A percentile compares a stretch with the other conserved stretches of the same genome.
Evolutionary conservation across 169 alveolate species (phyloP).

Genomic region (Eimeria mitis): DNA sequence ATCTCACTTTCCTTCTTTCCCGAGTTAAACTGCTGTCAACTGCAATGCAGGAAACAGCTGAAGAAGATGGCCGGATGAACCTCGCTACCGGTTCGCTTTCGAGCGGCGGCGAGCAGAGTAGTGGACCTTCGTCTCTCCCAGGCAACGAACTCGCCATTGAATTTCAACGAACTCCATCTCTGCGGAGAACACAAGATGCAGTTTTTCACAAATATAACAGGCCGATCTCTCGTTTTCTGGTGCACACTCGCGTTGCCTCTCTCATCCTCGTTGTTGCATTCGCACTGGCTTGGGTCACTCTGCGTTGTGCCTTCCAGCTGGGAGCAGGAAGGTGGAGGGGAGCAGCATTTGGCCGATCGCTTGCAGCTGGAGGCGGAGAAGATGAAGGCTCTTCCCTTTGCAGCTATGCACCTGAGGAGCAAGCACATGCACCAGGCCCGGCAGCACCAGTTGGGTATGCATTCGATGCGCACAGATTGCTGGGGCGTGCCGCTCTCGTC

Average conservation of each 20-base stretch:
- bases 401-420: not conserved
- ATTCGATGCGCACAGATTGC: not conserved
- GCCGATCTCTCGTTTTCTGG: not conserved
- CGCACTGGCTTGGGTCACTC: not conserved
- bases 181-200: not conserved
- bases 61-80: not conserved
- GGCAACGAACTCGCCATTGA: not conserved
- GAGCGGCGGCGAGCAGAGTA: not conserved
- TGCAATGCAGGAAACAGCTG: not conserved
- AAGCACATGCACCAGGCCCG: not conserved
- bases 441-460: not conserved
- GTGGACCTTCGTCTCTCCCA: not conserved
- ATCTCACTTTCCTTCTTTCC: not conserved
- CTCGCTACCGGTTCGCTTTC: not conserved
- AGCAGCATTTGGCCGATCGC: not conserved
- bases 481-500: not conserved
- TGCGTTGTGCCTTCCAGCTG: not conserved
- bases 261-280: not conserved
- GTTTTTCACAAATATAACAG: not conserved
- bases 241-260: not conserved
- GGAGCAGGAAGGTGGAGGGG: not conserved
- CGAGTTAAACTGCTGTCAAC: not conserved
- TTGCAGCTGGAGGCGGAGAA: conserved; percentile 15
- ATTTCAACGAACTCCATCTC: not conserved
- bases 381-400: not conserved